Conservation (phyloP, 306 rosid genomes). For the Prosopis cineraria region DNA sequence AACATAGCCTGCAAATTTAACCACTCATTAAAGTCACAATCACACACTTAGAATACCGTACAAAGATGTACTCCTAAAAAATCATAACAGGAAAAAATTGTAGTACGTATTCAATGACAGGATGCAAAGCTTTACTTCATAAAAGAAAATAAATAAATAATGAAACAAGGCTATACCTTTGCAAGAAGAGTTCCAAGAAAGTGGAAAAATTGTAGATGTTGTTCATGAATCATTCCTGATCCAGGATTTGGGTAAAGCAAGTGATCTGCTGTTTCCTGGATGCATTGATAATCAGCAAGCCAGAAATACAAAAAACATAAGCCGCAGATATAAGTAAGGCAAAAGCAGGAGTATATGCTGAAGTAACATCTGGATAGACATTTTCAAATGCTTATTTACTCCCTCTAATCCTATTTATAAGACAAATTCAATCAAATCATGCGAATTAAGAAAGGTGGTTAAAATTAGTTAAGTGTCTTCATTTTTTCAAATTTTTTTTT, state of each 20-base stretch:
- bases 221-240: conserved; percentile 98
- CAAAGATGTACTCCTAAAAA: conserved; percentile 8
- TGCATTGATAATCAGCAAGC: conserved; percentile 36
- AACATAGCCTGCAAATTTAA: conserved; percentile 82
- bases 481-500: too few relatives aligned
- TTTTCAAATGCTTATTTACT: conserved; percentile 29
- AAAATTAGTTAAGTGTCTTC: too few relatives aligned
- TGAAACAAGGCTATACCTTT: conserved; percentile 55
- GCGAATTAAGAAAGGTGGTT: too few relatives aligned
- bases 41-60: conserved; percentile 11
- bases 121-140: conserved; percentile 18
- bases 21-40: conserved; percentile 1
- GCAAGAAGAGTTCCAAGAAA: conserved; percentile 96
- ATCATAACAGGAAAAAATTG: background rate
- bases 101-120: background rate
- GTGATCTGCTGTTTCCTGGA: conserved; percentile 93
- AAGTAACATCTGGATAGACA: conserved; percentile 11
- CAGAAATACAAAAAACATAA: conserved; percentile 34
- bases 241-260: conserved; percentile 98
- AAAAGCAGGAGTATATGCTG: conserved; percentile 19
- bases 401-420: too few relatives aligned
- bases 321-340: conserved; percentile 19
- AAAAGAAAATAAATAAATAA: background rate
- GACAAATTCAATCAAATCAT: too few relatives aligned
- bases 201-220: conserved; percentile 95